Base-by-base conservation (phyloP, 2,329 filamentous ascomycete genomes). In the Colletotrichum orbiculare region DNA sequence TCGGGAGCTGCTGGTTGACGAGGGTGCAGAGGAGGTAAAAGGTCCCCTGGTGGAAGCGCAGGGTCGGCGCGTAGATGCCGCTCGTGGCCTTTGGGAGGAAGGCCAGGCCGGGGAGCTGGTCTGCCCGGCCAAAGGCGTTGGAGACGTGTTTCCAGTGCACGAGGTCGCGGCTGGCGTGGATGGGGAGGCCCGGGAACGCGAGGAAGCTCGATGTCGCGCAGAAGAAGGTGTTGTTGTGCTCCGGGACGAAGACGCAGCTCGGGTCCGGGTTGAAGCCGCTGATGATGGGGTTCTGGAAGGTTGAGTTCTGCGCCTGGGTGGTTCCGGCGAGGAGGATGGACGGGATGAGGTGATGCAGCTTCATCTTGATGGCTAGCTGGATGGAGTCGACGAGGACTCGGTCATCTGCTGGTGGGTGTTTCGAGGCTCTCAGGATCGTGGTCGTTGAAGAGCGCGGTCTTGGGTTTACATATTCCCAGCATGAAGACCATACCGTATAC, bases 131-230 rank as follows among this genome's bases (percentile, higher is more conserved):
- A 69, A 78, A 77, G 4, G 75, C 79, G 43, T 81, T 78, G 58
- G 77, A 76, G 54, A 74, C 70, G 8, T 81, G 75, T 60, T 79
- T 82, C 83, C 83, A 87, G 56, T 81, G 79, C 13, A 77, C 68
- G 15, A 87, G 71, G 69, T 87, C 83, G 57, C 77, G 79, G n/a
- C 80, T 84, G 2, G 82, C 82, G 69, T 86, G 81, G 17, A 87
- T 78, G 0, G 84, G 83, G 6, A 86, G 73, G 0, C 83, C 84
- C 0, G 84, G 84, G 67, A 85, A 86, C 1, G 78, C 75, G 57
- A 82, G 80, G 68, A 86, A 87, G 1, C 81, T 84, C 0, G 83
- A 85, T 0, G 81, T 82, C 2, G 78, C 81, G 67, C 82, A 85
- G 71, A 83, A 85, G 69, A 84, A 85, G 6, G 78, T 82, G n/a